Base-by-base conservation (phyloP, 2,329 filamentous ascomycete species). In the Colletotrichum sp. region DNA sequence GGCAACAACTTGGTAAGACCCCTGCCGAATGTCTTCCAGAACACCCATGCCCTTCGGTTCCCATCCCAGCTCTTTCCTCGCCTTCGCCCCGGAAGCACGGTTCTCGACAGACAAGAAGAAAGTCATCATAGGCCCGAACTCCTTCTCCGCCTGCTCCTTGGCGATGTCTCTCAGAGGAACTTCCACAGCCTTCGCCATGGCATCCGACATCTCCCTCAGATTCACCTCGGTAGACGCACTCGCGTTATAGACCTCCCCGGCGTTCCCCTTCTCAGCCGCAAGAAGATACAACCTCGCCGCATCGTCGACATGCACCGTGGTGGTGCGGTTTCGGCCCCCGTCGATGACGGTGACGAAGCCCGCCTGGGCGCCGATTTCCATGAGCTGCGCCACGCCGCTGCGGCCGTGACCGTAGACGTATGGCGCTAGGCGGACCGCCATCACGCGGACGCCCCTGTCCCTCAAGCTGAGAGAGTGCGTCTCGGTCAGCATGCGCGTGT, bases 41-140 rank as follows among this genome's bases (percentile, higher is more conserved):
- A 87, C 78, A 2, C 82, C 81, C 43, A 79, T 74, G 62, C 80
- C 82, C 52, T 78, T 79, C 2, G 84, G 80, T 74, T 81, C 68
- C 86, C 86, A 88, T 7, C 83, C 85, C 67, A 88, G 76, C 79
- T 83, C 80, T 58, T 78, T 79, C 71, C 71, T 81, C 6, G 85
- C 86, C 80, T 87, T 87, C 25, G 79, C 82, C 4, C 43, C 43
- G 18, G 82, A 83, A 7, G 82, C 82, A 7, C 83, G 80, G 74
- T 84, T 85, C 74, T 83, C 80, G 5, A 77, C 65, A 3, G 75
- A 79, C 52, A 87, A 67, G 71, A 87, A 85, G 28, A 32, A 70
- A 1, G 84, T 80, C 13, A 87, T 68, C 48, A 85, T 84, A 5
- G 58, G 30, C 2, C 84, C 82, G 52, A 81, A 79, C 81, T 28